phyloP scores from a whole-genome alignment of 2,329 filamentous ascomycete genomes.

The Geosmithia morbida region DNA sequence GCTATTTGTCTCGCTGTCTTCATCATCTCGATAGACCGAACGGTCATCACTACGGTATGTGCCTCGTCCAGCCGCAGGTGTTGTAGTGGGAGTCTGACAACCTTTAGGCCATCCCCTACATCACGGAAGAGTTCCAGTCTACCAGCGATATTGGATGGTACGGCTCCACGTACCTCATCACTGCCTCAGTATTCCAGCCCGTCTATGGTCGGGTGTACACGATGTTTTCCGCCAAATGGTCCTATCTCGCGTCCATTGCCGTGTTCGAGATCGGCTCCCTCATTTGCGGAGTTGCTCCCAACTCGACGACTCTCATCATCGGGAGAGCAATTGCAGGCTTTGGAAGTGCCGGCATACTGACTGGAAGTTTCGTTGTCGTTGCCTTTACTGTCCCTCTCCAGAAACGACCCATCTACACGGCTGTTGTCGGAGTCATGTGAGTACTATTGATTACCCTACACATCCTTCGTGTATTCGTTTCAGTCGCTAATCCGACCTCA shows the following conservation, averaged over 20 bases:
- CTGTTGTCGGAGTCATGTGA: slow-evolving; percentile 29
- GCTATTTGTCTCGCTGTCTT: background rate
- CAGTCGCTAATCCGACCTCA: slow-evolving; percentile 10
- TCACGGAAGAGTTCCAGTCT: slow-evolving; percentile 36
- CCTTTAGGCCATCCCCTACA: slow-evolving; percentile 24
- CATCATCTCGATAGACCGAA: background rate
- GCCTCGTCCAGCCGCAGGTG: background rate
- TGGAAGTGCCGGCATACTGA: slow-evolving; percentile 27
- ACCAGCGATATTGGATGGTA: slow-evolving; percentile 47
- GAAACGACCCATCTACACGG: background rate
- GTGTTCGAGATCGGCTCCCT: slow-evolving; percentile 12
- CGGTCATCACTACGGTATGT: background rate
- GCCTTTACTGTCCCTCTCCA: slow-evolving; percentile 1
- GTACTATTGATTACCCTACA: slow-evolving; percentile 7
- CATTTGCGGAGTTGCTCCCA: slow-evolving; percentile 14
- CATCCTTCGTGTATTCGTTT: no score
- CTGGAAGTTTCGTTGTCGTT: slow-evolving; percentile 31
- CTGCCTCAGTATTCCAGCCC: slow-evolving; percentile 38
- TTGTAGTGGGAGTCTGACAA: background rate
- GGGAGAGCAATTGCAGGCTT: slow-evolving; percentile 19
- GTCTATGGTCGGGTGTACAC: slow-evolving; percentile 35
- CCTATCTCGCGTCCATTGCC: slow-evolving; percentile 2
- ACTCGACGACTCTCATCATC: slow-evolving; percentile 14
- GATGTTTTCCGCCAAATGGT: slow-evolving; percentile 31
- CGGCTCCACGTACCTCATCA: slow-evolving; percentile 43